A percentile compares a stretch with the other conserved stretches of the same genome.
Evolutionary conservation across 176 grass and related monocot genomes (phyloP).

Genomic region (Musa beccarii): DNA sequence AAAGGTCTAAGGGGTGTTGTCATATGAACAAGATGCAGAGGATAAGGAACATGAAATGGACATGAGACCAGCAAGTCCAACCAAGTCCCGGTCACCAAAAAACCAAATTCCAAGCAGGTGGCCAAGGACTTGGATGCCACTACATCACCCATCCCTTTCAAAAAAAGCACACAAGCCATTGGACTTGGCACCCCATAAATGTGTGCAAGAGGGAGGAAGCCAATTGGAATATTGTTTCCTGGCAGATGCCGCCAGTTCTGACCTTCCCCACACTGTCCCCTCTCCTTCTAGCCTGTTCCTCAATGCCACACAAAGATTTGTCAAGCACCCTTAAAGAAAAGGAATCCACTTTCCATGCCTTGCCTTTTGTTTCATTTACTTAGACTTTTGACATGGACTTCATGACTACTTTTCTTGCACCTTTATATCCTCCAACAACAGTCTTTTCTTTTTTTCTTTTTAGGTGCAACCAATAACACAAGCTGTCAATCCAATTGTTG

Average conservation of each 20-base stretch:
- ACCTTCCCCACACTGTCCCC: not conserved
- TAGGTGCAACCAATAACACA: not conserved
- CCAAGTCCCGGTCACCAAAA: no score
- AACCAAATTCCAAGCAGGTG: no score
- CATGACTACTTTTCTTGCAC: not conserved
- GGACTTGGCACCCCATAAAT: not conserved
- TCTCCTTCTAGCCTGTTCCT: constrained; percentile 26
- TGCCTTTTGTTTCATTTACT: not conserved
- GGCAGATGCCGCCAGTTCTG: not conserved
- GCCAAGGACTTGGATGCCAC: not conserved
- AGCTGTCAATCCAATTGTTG: not conserved
- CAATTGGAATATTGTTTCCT: not conserved
- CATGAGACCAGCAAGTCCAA: no score
- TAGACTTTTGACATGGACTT: not conserved
- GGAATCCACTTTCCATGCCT: not conserved
- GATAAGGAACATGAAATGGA: no score
- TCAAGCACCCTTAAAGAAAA: not conserved
- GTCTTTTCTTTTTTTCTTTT: not conserved
- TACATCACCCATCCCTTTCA: not conserved
- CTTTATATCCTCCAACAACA: not conserved
- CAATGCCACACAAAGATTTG: not conserved
- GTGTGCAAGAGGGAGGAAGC: not conserved
- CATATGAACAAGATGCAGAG: no score
- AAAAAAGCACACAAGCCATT: not conserved
- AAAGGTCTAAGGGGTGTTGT: no score